Evolutionary conservation across 352 stramenopile genomes (phyloP), one percentile per base, ranked within the genome.

Genomic region (Blastocystis sp.): DNA sequence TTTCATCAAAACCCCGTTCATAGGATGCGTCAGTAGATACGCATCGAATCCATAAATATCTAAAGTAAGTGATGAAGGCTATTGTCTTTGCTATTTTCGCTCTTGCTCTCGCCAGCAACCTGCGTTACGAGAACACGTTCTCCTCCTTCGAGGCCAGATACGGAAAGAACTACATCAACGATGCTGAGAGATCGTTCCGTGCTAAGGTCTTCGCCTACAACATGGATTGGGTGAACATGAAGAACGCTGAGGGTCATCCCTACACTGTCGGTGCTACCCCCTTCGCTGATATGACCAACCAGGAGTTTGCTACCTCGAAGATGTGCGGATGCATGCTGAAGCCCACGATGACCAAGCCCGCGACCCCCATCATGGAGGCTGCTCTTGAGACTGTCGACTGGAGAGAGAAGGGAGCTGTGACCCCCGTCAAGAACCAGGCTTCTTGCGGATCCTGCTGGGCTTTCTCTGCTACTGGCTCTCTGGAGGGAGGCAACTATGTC

Each of bases 201-300:
- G 40, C 88, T 85, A 91, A 94, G 84, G 88, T 94, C 78, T 97
- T 94, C 87, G 92, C 93, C 63, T 4, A 87, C 29, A 92, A 93
- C 88, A 89, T 93, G 87, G 96, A 95, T 77, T 88, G 91, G 29
- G 93, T 94, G 78, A 87, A 92, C 87, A 87, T 87, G 49, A 90
- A 94, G 88, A 95, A 95, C 87, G 72, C 85, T 64, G 67, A 91
- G 91, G 79, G 90, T 88, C 87, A 88, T 24, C 88, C 90, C 72
- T 97, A 96, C 71, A 94, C 86, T 32, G 88, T 98, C 9, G 92
- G 90, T 38, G 92, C 97, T 89, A 98, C 97, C 89, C 87, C 92
- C 88, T 97, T 91, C 88, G 97, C 93, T 14, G 92, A 98, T 88
- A 89, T 98, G 90, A 95, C 93, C 29, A 91, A 92, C 69, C 92